Conservation (phyloP, 345 rosid species). For the Isatis tinctoria region DNA sequence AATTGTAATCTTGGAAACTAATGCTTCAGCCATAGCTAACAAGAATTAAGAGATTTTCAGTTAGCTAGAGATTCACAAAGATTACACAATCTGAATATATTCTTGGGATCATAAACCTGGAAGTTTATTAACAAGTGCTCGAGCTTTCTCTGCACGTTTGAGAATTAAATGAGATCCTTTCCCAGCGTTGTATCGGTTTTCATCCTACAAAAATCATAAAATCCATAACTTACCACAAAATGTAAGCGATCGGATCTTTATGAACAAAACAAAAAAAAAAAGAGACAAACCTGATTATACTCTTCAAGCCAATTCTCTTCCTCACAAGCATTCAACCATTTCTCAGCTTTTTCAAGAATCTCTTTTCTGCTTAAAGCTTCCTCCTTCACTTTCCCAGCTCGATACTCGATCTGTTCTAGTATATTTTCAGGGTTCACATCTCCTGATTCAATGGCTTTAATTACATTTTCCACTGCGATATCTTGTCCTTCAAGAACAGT, state of each 20-base stretch:
- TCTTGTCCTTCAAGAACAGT: conserved; percentile 59
- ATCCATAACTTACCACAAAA: background rate
- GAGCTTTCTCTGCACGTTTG: conserved; percentile 98
- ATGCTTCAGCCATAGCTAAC: conserved; percentile 76
- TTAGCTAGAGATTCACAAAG: background rate
- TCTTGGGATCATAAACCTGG: conserved; percentile 53
- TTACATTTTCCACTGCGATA: conserved; percentile 48
- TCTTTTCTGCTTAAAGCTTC: conserved; percentile 91
- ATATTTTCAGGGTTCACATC: conserved; percentile 53
- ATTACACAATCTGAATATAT: background rate
- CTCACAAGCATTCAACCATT: conserved; percentile 87
- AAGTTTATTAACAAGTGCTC: conserved; percentile 73
- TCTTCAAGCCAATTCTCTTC: conserved; percentile 99
- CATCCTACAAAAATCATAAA: conserved; percentile 54
- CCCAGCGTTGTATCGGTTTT: conserved; percentile 90
- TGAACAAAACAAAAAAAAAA: background rate
- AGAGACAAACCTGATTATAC: conserved; percentile 63
- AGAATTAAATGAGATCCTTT: conserved; percentile 88
- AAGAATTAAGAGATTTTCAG: background rate
- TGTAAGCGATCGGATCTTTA: background rate
- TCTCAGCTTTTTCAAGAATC: conserved; percentile 87
- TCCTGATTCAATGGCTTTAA: conserved; percentile 79
- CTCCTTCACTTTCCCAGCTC: conserved; percentile 78
- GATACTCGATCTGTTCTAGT: conserved; percentile 72
- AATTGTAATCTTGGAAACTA: conserved; percentile 60